Evolutionary conservation across 2,329 filamentous ascomycete species (phyloP), one percentile per base, ranked within the genome.

Genomic region (Parastagonospora avenae): DNA sequence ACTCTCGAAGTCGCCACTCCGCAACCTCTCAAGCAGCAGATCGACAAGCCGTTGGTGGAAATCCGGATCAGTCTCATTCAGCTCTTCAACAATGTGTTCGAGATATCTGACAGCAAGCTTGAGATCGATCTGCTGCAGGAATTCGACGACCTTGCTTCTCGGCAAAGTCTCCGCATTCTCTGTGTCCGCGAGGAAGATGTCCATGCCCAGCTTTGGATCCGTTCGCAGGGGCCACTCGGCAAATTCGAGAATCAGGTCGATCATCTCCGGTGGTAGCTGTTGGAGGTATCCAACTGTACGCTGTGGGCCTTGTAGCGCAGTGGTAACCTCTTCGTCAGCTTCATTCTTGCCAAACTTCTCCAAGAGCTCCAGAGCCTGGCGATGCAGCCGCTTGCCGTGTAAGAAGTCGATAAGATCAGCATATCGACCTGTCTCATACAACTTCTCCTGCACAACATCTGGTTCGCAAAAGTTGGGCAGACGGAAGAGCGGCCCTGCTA

Each of bases 381-480:
- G 85, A 74, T 99, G 94, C 35, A 97, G 82, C 72, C 89, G 92
- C 77, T 99, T 99, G 57, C 94, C 94, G 65, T 95, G 91, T 61
- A 97, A 87, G 70, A 99, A 99, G 72, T 97, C 93, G n/a, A 99
- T 92, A 1, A 99, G 79, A 75, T 97, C 93, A 44, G 88, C 93
- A 74, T 96, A 97, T 29, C 92, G 86, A 50, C 90, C 90, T 35
- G 88, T 91, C 70, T 96, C 91, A 52, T 96, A 86, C 4, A 99
- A 79, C 64, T 92, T 92, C 73, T 96, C 90, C 69, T 96, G 94
- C 16, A 99, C 93, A 2, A 97, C 94, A 28, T 91, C 88, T 0
- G 94, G 93, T 64, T 99, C 93, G 72, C 94, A 97, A 70, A 97
- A 97, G 72, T 99, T 99, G 68, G 92, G 88, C 44, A 97, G 91